Evolutionary conservation across 2,329 filamentous ascomycete species (phyloP).

Genomic region (Neobulgaria alba): DNA sequence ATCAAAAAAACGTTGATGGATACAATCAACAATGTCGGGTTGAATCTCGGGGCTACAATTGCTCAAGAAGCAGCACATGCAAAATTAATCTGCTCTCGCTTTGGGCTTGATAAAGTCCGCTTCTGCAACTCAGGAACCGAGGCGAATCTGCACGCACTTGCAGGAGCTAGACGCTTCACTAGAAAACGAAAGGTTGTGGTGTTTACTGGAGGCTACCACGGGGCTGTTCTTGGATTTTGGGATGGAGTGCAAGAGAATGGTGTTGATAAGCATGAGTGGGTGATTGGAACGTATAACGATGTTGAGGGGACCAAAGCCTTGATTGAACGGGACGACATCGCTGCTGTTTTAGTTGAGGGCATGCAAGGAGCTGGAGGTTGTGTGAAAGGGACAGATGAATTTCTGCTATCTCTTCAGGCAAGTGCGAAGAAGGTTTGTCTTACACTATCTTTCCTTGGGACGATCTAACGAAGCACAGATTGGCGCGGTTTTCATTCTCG

Average conservation of each 20-base stretch:
- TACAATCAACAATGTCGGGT: constrained; percentile 36
- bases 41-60: constrained; percentile 47
- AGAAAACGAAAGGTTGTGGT: constrained; percentile 17
- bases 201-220: constrained; percentile 22
- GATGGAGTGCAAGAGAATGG: too few species aligned
- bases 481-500: constrained; percentile 54
- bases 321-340: constrained; percentile 37
- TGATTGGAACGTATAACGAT: constrained; percentile 56
- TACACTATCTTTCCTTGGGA: too few species aligned
- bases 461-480: too few species aligned
- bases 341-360: constrained; percentile 50
- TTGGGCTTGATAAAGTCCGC: constrained; percentile 42
- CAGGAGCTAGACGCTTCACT: constrained; percentile 23
- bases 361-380: constrained; percentile 58
- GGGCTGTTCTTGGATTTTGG: constrained; percentile 30
- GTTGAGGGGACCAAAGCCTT: constrained; percentile 35
- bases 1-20: constrained; percentile 41
- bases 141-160: constrained; percentile 52
- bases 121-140: constrained; percentile 62
- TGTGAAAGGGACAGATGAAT: constrained; percentile 34
- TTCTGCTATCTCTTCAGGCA: constrained; percentile 18
- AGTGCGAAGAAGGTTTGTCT: too few species aligned
- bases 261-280: constrained; percentile 21
- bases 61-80: constrained; percentile 44
- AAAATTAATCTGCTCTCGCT: constrained; percentile 20